Evolutionary conservation across 106 monocot genomes (phyloP), one percentile per base, ranked within the genome.

Genomic region (Triglochin maritima): DNA sequence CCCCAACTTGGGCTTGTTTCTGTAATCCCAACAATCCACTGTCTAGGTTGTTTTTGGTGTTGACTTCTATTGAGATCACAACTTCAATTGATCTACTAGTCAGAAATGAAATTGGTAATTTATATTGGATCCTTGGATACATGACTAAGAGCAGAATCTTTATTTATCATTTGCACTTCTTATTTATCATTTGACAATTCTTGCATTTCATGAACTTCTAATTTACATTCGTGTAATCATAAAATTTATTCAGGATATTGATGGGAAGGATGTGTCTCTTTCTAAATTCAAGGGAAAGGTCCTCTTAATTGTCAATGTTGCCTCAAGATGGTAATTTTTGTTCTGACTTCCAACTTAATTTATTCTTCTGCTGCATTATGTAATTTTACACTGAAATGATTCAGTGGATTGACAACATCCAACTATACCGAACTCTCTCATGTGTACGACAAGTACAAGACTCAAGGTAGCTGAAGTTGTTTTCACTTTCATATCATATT

Each of bases 391-490:
- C 42, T 44, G 8, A 42, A 9, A 50, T 44, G 49, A 73, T 52
- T 52, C 71, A 98, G 98, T 74, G 98, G 98, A 17, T 72, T 98
- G 69, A 98, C 98, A 60, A 79, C 88, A 63, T 79, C 98, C 60
- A 98, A 98, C 64, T 98, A 98, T 73, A 79, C 86, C 17, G 98
- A 98, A 49, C 84, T 98, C 15, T 89, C 98, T 41, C 98, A 98
- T 70, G 48, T 98, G 9, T 98, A 98, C 45, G 92, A 98, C 61
- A 89, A 92, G 71, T 98, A 98, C 77, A 98, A 86, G 63, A 64
- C 84, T 60, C 98, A 98, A 86, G 98, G 98, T 98, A 89, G 57
- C 49, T 57, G 10, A 50, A 41, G 14, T 43, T 52, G 17, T 2
- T 74, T 57, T 44, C 14, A 29, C 63, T 61, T 44, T 55, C 60